Conservation (phyloP, 208 protist genomes). For the Trypanosoma avium region DNA sequence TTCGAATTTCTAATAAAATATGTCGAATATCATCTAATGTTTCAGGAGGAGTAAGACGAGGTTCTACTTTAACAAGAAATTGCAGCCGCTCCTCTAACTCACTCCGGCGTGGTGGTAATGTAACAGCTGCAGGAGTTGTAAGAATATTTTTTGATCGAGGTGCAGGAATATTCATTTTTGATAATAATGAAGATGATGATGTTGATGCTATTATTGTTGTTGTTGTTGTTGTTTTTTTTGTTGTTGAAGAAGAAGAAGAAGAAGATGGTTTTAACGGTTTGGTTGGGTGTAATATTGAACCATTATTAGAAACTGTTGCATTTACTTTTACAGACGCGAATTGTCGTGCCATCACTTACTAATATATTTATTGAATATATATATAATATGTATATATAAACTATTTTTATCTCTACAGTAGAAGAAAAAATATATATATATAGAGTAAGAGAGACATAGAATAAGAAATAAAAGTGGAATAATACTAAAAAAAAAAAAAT, state of each 20-base stretch:
- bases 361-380: too few relatives aligned
- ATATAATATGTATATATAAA: too few relatives aligned
- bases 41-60: neutral
- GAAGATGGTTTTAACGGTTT: neutral
- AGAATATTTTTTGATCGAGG: neutral
- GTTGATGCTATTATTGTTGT: too few relatives aligned
- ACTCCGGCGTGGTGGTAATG: neutral
- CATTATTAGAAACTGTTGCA: neutral
- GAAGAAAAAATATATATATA: neutral
- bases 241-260: too few relatives aligned
- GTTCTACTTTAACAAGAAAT: slow-evolving; percentile 18
- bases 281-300: neutral
- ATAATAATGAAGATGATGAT: too few relatives aligned
- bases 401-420: too few relatives aligned
- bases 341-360: neutral
- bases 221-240: too few relatives aligned
- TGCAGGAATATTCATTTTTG: neutral
- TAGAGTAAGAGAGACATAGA: neutral
- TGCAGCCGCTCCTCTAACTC: slow-evolving; percentile 26
- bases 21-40: slow-evolving; percentile 13
- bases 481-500: neutral
- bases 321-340: neutral
- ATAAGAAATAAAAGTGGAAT: neutral
- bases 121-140: neutral
- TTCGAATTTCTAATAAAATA: slow-evolving; percentile 20